Conservation (phyloP, 805 yeast genomes). For the Schwanniomyces yamadae region DNA sequence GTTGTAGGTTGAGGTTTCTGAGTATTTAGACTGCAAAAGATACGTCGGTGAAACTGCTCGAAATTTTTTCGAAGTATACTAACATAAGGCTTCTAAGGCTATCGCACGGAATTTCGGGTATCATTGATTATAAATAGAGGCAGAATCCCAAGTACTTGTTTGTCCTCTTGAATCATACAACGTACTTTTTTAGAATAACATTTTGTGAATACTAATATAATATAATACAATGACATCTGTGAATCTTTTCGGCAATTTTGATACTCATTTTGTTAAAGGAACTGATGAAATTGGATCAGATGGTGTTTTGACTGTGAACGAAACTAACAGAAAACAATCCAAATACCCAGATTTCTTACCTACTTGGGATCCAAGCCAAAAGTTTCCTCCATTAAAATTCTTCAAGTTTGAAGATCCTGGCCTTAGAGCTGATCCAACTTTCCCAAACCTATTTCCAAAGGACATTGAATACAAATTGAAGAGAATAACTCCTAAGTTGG, state of each 20-base stretch:
- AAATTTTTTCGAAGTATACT: too few relatives aligned
- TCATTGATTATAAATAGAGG: too few relatives aligned
- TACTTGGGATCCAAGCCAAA: slow-evolving; percentile 37
- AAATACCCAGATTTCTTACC: slow-evolving; percentile 28
- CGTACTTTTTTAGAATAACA: too few relatives aligned
- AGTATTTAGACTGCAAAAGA: too few relatives aligned
- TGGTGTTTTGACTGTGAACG: slow-evolving; percentile 48
- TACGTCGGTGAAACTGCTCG: too few relatives aligned
- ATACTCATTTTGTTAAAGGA: slow-evolving; percentile 51
- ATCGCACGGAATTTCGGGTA: too few relatives aligned
- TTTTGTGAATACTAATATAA: too few relatives aligned
- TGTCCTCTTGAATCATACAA: too few relatives aligned
- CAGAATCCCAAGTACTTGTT: too few relatives aligned
- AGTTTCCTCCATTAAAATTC: slow-evolving; percentile 49
- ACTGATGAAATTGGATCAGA: slow-evolving; percentile 48
- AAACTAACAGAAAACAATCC: slow-evolving; percentile 31
- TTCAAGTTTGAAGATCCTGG: slow-evolving; percentile 62
- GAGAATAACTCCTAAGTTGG: slow-evolving; percentile 63
- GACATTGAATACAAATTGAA: slow-evolving; percentile 28
- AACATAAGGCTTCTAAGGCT: too few relatives aligned
- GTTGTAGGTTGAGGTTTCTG: too few relatives aligned
- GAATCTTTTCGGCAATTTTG: slow-evolving; percentile 32
- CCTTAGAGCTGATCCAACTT: slow-evolving; percentile 52
- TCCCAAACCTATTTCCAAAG: slow-evolving; percentile 48
- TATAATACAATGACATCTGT: too few relatives aligned